Base-by-base conservation (phyloP, 371 early-diverging fungal species). In the Apophysomyces trapeziformis region DNA sequence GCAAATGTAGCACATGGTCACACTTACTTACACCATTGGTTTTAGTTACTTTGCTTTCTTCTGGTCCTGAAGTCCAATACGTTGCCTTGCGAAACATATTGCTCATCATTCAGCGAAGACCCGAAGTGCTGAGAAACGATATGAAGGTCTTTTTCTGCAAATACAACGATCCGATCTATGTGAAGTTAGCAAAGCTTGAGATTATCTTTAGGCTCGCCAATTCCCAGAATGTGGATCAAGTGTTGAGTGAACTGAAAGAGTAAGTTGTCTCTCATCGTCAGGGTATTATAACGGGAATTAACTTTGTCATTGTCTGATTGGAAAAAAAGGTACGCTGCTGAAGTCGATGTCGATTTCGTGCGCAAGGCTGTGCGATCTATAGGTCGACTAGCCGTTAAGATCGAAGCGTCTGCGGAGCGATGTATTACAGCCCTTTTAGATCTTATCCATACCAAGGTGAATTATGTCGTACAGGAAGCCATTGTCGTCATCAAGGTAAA, bases 91-190 rank as follows among this genome's bases (percentile, higher is more conserved):
- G 96, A 50, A 98, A 97, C 79, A 98, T 97, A 67, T 86, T 90
- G 66, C 81, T 99, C n/a, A 92, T 99, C 50, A 85, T 98, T 38
- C 97, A 99, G 78, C 91, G 92, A 74, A 87, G 93, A 58, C 95
- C 97, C 6, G 94, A 94, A 37, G 87, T 97, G 11, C 78, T 98
- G 57, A 88, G 85, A 26, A 90, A 92, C 67, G 97, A 98, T 75
- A 92, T 96, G 68, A 89, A 94, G 37, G 94, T 96, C 18, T 98
- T 99, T 79, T 99, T 98, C 73, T 96, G 96, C 81, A 98, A 97
- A 81, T 99, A 96, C 84, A 96, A 98, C 75, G 99, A 99, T 78
- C 99, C 99, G 18, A 93, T 93, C 68, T 98, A 97, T 72, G 98
- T 99, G 60, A 99, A 98, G 73, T 84, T 95, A 57, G 97, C 94